Base-by-base conservation (phyloP, 257 asterid genomes). In the Fraxinus cuspidata region DNA sequence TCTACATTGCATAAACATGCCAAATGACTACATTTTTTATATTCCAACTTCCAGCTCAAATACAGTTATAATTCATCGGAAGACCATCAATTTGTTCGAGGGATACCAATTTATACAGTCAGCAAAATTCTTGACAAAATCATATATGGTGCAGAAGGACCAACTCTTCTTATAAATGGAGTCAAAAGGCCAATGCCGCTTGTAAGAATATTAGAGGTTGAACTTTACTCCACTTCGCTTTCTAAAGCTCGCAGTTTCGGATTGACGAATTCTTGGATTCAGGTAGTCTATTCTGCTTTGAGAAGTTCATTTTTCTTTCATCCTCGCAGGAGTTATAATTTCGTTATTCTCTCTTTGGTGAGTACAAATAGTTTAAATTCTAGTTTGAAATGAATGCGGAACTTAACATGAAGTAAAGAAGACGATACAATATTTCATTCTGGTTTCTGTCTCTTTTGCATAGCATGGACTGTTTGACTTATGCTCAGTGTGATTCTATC, bases 191-290 rank as follows among this genome's bases (percentile, higher is more conserved):
- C 98, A 71, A 93, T 93, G 98, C 99, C 99, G 70, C 89, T 82
- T 77, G 84, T 91, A 38, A 87, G 98, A 82, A 89, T 92, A 73
- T 83, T 96, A 77, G 99, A 96, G 89, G 97, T 89, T 78, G 98
- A 96, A 83, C 92, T 96, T 84, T 93, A 93, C 84, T 98, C 99
- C 60, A 92, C 97, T 32, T 82, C 93, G 84, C 99, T 96, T 74
- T 96, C 99, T 81, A 93, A 96, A 89, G 99, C 99, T 83, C 97
- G 99, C 79, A 96, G 98, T 86, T 96, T 93, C 81, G 99, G 99
- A 82, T 89, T 96, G 32, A 92, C 90, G 63, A 97, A 94, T 86
- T 78, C 87, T 81, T 96, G 99, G 99, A 90, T 96, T 87, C 92
- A 93, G 95, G 99, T 92, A 85, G 53, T 44, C 49, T 75, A 25